Percentiles rank a stretch among this genome's conserved stretches.
Conservation (phyloP, 768 basidiomycete species). For the Suillus cothurnatus region DNA sequence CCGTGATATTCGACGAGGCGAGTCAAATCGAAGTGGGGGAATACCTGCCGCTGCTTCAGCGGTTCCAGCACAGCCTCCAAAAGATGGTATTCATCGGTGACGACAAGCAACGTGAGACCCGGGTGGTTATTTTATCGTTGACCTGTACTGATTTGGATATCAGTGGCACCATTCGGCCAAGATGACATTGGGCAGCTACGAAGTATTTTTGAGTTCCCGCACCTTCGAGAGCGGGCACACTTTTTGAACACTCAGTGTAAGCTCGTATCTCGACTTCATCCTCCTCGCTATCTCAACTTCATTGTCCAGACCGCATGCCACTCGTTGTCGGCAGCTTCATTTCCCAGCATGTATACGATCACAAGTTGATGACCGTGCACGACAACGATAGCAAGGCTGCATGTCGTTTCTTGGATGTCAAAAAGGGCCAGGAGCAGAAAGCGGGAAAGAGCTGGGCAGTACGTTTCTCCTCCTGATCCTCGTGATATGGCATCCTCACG, state of each 20-base stretch:
- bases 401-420: conserved; percentile 43
- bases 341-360: conserved; percentile 63
- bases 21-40: too few relatives aligned
- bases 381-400: conserved; percentile 34
- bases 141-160: conserved; percentile 1
- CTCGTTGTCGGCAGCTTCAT: conserved; percentile 72
- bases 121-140: too few relatives aligned
- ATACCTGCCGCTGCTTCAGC: too few relatives aligned
- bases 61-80: too few relatives aligned
- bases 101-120: too few relatives aligned
- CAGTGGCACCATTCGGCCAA: conserved; percentile 80
- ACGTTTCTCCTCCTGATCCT: not conserved
- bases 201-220: conserved; percentile 74
- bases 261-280: conserved; percentile 19
- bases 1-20: too few relatives aligned
- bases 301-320: conserved; percentile 74
- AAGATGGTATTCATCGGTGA: too few relatives aligned
- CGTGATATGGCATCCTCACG: not conserved
- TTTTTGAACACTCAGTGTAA: conserved; percentile 78
- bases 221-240: conserved; percentile 48
- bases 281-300: conserved; percentile 10
- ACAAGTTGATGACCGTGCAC: conserved; percentile 59
- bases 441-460: conserved; percentile 35
- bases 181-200: conserved; percentile 65
- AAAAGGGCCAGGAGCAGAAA: conserved; percentile 31